Evolutionary conservation across 768 basidiomycete species (phyloP).

Genomic region (Russula virescens): DNA sequence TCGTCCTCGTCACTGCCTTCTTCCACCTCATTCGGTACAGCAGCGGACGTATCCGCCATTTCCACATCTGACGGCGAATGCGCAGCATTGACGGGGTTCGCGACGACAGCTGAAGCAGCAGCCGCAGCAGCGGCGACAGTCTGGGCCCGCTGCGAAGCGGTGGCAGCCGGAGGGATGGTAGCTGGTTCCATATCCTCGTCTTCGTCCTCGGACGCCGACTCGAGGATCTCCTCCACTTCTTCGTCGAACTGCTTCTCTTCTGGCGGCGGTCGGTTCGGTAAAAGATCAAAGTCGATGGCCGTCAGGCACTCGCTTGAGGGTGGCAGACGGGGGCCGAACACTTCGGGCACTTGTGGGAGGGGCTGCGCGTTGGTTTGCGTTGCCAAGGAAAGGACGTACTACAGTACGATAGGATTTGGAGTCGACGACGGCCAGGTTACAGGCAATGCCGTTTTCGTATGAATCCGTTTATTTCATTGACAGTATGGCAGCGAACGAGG

Average conservation of each 20-base stretch:
- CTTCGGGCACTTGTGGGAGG: constrained; percentile 79
- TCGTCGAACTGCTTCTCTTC: constrained; percentile 71
- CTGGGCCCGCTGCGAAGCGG: constrained; percentile 17
- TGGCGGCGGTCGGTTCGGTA: constrained; percentile 80
- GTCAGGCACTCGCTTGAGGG: constrained; percentile 62
- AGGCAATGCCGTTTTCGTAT: neutral
- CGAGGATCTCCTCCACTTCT: constrained; percentile 77
- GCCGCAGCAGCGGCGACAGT: constrained; percentile 23
- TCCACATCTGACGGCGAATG: constrained; percentile 63
- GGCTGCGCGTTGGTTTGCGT: constrained; percentile 77
- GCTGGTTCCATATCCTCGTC: constrained; percentile 67
- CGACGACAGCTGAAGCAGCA: constrained; percentile 20
- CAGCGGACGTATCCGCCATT: constrained; percentile 40
- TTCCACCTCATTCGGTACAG: constrained; percentile 38
- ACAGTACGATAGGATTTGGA: constrained; percentile 7
- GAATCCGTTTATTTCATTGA: neutral
- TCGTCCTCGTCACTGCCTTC: constrained; percentile 77
- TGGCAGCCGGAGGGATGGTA: constrained; percentile 38
- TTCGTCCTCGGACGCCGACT: constrained; percentile 60
- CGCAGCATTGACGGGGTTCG: constrained; percentile 50
- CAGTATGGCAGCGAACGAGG: neutral
- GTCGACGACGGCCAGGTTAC: no score
- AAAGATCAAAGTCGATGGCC: constrained; percentile 77
- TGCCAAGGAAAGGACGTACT: constrained; percentile 78
- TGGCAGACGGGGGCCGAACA: constrained; percentile 83